Evolutionary conservation across 2,329 filamentous ascomycete genomes (phyloP).

Genomic region (Xylaria sp.): DNA sequence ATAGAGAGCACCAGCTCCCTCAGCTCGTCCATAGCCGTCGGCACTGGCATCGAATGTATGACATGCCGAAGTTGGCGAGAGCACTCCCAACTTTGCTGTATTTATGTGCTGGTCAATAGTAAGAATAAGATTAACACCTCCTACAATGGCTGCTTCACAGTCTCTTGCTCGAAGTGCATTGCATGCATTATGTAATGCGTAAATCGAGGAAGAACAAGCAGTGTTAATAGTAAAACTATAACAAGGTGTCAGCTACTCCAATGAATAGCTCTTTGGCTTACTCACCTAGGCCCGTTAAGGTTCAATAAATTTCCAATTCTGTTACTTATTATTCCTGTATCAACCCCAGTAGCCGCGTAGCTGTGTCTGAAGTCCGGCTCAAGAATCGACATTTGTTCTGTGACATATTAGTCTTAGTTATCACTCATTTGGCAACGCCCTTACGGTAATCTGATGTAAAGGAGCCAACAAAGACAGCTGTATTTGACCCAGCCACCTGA

Average conservation of each 20-base stretch:
- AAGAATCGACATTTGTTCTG: constrained; percentile 43
- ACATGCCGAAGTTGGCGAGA: constrained; percentile 50
- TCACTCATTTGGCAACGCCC: neutral
- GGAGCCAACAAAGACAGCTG: constrained; percentile 44
- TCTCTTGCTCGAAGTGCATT: constrained; percentile 47
- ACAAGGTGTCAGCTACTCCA: constrained; percentile 5
- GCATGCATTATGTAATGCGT: constrained; percentile 50
- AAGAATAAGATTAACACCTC: constrained; percentile 52
- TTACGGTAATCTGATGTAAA: constrained; percentile 44
- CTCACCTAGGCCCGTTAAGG: constrained; percentile 48
- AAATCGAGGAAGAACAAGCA: constrained; percentile 53
- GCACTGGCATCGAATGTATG: constrained; percentile 48
- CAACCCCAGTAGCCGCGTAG: constrained; percentile 49
- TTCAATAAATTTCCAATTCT: constrained; percentile 54
- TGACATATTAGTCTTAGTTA: neutral
- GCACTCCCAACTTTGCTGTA: constrained; percentile 48
- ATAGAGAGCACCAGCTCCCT: constrained; percentile 42
- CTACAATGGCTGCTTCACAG: constrained; percentile 51
- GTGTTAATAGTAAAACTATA: constrained; percentile 44
- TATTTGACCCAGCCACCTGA: constrained; percentile 45
- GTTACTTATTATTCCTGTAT: constrained; percentile 52
- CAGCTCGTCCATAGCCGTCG: constrained; percentile 46
- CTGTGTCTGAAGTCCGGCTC: constrained; percentile 44
- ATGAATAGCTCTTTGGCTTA: neutral
- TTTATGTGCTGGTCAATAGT: constrained; percentile 47